Evolutionary conservation across 2,329 filamentous ascomycete genomes (phyloP).

Genomic region (Xylariaceae sp.): DNA sequence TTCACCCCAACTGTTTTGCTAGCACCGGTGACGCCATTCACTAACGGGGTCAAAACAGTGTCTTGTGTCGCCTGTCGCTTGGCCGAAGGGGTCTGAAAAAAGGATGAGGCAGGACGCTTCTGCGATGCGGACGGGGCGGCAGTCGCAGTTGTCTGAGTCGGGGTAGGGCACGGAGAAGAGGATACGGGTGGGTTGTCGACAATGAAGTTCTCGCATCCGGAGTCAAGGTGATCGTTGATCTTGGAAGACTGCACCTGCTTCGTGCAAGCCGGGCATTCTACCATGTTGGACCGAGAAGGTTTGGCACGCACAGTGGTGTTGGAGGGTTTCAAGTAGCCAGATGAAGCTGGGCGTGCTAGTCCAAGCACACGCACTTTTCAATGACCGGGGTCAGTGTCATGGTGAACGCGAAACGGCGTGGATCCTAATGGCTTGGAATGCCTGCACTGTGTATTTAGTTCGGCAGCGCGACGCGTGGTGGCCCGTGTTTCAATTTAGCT

Average conservation of each 20-base stretch:
- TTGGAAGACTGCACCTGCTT: conserved; percentile 65
- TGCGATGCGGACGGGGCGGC: conserved; percentile 37
- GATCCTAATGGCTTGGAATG: too few relatives aligned
- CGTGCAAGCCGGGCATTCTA: conserved; percentile 79
- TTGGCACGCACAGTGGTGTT: too few relatives aligned
- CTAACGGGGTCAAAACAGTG: conserved; percentile 28
- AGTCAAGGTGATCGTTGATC: conserved; percentile 92
- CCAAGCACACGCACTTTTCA: neutral
- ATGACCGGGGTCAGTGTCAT: too few relatives aligned
- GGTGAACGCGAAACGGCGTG: conserved; percentile 4
- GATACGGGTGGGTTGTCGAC: conserved; percentile 41
- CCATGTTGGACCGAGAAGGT: conserved; percentile 32
- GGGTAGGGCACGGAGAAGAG: conserved; percentile 29
- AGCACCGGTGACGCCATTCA: conserved; percentile 27
- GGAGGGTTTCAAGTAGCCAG: too few relatives aligned
- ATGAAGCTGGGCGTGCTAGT: neutral
- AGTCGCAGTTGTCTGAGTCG: conserved; percentile 31
- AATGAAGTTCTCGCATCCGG: conserved; percentile 66
- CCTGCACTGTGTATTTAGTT: too few relatives aligned
- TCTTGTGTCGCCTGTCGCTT: conserved; percentile 45
- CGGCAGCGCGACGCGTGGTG: neutral
- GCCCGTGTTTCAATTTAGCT: conserved; percentile 3
- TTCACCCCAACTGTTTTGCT: conserved; percentile 39
- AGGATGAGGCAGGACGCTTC: conserved; percentile 52
- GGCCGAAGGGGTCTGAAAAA: conserved; percentile 58